A percentile compares a stretch with the other conserved stretches of the same genome.
These are phyloP conservation scores for Glycyrrhiza uralensis DNA, from an alignment of 306 rosid species.

Conservation along the genomic window DNA sequence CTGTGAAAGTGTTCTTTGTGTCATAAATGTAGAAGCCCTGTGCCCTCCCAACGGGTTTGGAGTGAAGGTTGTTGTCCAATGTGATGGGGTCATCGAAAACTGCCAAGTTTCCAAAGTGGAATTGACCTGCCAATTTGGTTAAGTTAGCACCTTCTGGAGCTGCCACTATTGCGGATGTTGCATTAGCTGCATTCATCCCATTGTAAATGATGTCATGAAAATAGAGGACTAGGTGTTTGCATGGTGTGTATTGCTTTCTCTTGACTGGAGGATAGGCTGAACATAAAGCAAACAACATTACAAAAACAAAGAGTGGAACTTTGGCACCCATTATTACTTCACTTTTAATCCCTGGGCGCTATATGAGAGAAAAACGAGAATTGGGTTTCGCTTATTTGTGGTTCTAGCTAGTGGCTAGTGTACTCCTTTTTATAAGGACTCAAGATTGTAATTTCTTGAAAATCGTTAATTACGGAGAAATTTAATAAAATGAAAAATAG, in stretches of 20 bases:
- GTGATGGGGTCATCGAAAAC: slow-evolving; percentile 82
- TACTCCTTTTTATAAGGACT: slow-evolving; percentile 26
- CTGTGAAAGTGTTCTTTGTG: slow-evolving; percentile 53
- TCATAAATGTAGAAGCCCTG: slow-evolving; percentile 73
- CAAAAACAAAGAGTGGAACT: slow-evolving; percentile 1
- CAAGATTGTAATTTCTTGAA: too few species aligned
- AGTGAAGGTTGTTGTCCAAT: slow-evolving; percentile 61
- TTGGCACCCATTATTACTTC: slow-evolving; percentile 32
- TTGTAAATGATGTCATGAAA: slow-evolving; percentile 75
- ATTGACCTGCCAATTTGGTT: slow-evolving; percentile 46
- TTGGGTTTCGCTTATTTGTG: not conserved
- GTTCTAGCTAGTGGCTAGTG: not conserved
- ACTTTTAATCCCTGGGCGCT: not conserved
- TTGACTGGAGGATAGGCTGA: slow-evolving; percentile 30
- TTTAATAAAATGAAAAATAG: not conserved
- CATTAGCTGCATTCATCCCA: slow-evolving; percentile 55
- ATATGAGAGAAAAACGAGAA: not conserved
- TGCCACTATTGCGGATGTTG: slow-evolving; percentile 71
- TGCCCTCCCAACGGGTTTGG: slow-evolving; percentile 71
- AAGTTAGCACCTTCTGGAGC: slow-evolving; percentile 61
- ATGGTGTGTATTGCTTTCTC: slow-evolving; percentile 39
- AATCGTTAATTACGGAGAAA: not conserved
- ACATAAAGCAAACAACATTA: slow-evolving; percentile 23
- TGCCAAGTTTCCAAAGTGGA: slow-evolving; percentile 61
- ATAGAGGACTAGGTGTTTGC: slow-evolving; percentile 52